phyloP scores from a whole-genome alignment of 2,329 filamentous ascomycete genomes.

The Apiospora malaysiana region DNA sequence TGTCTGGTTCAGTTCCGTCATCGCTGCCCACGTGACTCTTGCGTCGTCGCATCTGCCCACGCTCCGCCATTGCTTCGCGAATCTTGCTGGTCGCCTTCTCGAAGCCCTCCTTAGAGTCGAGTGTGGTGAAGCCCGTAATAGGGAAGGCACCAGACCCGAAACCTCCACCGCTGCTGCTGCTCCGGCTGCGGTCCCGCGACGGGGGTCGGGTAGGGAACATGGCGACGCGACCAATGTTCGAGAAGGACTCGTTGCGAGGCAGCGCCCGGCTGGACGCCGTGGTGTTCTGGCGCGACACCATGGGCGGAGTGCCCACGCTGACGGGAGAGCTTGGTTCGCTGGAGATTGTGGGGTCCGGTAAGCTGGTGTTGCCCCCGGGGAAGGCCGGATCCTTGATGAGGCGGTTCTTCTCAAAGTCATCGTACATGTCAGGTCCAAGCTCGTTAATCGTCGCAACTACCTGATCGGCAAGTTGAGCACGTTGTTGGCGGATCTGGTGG shows the following conservation, averaged over 20 bases:
- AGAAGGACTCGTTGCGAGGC: slow-evolving; percentile 92
- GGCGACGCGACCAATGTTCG: slow-evolving; percentile 83
- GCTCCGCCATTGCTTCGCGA: slow-evolving; percentile 80
- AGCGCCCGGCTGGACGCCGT: slow-evolving; percentile 59
- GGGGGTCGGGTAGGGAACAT: slow-evolving; percentile 89
- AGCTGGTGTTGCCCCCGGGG: slow-evolving; percentile 35
- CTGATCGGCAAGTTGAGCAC: slow-evolving; percentile 76
- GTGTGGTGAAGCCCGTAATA: slow-evolving; percentile 71
- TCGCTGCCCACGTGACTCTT: slow-evolving; percentile 38
- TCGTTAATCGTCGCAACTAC: slow-evolving; percentile 95
- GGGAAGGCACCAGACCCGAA: slow-evolving; percentile 67
- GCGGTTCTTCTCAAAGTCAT: slow-evolving; percentile 86
- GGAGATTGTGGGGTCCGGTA: slow-evolving; percentile 32
- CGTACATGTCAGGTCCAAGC: slow-evolving; percentile 92
- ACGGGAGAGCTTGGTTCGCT: slow-evolving; percentile 34
- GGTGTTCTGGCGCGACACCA: slow-evolving; percentile 55
- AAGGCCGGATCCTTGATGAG: slow-evolving; percentile 64
- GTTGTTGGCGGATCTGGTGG: slow-evolving; percentile 73
- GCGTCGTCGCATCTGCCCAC: slow-evolving; percentile 66
- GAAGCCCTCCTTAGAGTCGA: slow-evolving; percentile 73
- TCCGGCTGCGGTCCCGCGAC: slow-evolving; percentile 78
- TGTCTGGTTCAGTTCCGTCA: slow-evolving; percentile 21
- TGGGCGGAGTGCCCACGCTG: slow-evolving; percentile 31
- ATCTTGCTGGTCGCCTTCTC: slow-evolving; percentile 87
- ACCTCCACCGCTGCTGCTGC: slow-evolving; percentile 69